These are phyloP conservation scores for Trichosporon faecale DNA, from an alignment of 1,284 basidiomycete genomes.

Conservation along the genomic window DNA sequence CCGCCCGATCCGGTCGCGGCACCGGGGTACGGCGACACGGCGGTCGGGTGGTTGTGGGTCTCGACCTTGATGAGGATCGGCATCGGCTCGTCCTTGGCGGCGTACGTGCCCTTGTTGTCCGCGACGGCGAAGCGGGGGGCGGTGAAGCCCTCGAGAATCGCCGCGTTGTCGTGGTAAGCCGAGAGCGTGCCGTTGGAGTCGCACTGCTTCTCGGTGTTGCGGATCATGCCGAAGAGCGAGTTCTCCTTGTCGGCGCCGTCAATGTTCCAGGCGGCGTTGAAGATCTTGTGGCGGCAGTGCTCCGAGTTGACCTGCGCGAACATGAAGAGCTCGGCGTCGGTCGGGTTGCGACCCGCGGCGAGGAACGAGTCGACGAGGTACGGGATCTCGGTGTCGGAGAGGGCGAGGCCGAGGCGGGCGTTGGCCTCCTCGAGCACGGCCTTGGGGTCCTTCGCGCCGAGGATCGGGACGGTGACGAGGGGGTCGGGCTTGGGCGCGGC, in stretches of 20 bases:
- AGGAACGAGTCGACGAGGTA: conserved; percentile 90
- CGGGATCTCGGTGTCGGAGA: conserved; percentile 84
- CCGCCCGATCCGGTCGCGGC: conserved; percentile 97
- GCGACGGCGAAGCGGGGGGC: conserved; percentile 72
- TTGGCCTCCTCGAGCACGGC: conserved; percentile 72
- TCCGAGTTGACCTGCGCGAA: conserved; percentile 99
- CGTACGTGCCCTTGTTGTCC: conserved; percentile 56
- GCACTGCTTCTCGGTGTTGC: conserved; percentile 81
- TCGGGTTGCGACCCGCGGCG: conserved; percentile 73
- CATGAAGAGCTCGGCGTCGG: conserved; percentile 99
- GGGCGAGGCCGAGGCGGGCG: conserved; percentile 79
- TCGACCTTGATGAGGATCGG: conserved; percentile 96
- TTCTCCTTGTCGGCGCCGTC: conserved; percentile 66
- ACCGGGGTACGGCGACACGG: conserved; percentile 95
- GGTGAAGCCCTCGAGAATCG: conserved; percentile 79
- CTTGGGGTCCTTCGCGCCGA: conserved; percentile 56
- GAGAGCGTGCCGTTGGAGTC: conserved; percentile 78
- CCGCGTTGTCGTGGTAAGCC: conserved; percentile 97
- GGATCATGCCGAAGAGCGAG: conserved; percentile 96
- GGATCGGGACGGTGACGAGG: conserved; percentile 65
- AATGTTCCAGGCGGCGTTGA: conserved; percentile 95
- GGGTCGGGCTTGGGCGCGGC: conserved; percentile 60
- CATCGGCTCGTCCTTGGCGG: conserved; percentile 62
- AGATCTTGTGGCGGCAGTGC: conserved; percentile 99
- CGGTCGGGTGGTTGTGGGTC: conserved; percentile 98